Evolutionary conservation across 805 yeast genomes (phyloP), one percentile per base, ranked within the genome.

Genomic region (Candida silvatica): DNA sequence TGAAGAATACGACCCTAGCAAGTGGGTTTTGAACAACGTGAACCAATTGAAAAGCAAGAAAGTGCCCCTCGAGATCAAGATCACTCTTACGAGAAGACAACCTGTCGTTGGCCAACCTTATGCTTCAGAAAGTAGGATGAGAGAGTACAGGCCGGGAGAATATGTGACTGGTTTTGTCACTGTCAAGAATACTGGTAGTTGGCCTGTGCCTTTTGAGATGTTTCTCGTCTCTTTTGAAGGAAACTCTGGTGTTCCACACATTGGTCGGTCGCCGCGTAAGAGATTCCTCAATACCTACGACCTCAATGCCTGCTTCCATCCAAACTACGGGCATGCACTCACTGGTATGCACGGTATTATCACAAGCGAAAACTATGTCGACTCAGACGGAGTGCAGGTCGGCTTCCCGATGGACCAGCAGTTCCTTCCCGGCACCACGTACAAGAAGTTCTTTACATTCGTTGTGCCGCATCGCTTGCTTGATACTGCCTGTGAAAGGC

Each of bases 111-210:
- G n/a, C n/a, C n/a, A n/a, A 3, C 23, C 27, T 9, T 23, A 38
- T 5, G 52, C 53, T 22, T 39, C 47, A n/a, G 66, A 61, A 33
- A 46, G 52, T n/a, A 48, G 59, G 24, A 46, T 70, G 19, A 63
- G 64, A 38, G 83, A 77, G 49, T 80, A 71, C 48, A 71, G 71
- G 15, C 77, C 79, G 9, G 85, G 85, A 12, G 87, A 80, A 47
- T 62, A 64, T 16, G 61, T 80, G 11, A 67, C 72, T 46, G 90
- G 90, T 0, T 73, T 67, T 44, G 56, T 69, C 6, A 43, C 52
- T 0, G 58, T 74, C 17, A 56, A 60, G 35, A 75, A 74, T 45
- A 56, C 45, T 5, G 53, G 71, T 2, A 35, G 48, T 1, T 42
- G 54, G 14, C 57, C 64, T 0, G 59, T 79, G 15, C 69, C 70